Conservation (phyloP, 2,329 filamentous ascomycete species). For the Aureobasidium sp. region DNA sequence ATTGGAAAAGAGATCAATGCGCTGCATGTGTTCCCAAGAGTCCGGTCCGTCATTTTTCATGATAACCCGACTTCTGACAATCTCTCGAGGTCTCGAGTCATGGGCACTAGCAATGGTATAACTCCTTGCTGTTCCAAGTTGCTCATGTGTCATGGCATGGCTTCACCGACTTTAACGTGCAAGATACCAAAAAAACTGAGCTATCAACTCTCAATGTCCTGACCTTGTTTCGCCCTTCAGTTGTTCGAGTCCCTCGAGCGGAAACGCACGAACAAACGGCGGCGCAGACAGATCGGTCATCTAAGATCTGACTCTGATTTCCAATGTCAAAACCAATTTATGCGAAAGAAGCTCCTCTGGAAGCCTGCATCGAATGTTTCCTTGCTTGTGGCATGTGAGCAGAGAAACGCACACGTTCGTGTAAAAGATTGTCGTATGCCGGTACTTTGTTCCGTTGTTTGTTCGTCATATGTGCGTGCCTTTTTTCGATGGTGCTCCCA, state of each 20-base stretch:
- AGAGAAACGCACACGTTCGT: neutral
- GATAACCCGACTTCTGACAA: neutral
- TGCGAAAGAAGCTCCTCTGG: constrained; percentile 1
- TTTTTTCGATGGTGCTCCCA: neutral
- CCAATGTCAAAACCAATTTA: neutral
- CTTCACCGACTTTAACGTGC: neutral
- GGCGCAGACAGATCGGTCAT: neutral
- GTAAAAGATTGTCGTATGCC: neutral
- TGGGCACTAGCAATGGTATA: neutral
- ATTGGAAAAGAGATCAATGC: neutral
- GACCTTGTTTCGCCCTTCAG: neutral
- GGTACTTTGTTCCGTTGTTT: neutral
- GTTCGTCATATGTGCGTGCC: neutral
- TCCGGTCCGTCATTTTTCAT: neutral
- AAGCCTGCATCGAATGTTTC: constrained; percentile 3
- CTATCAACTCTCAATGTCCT: neutral
- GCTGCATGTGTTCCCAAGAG: neutral
- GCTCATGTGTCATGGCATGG: neutral
- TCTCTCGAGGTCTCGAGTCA: neutral
- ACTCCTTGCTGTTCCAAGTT: neutral
- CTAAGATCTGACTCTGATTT: neutral
- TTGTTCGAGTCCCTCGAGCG: neutral
- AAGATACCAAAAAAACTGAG: neutral
- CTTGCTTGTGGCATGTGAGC: neutral
- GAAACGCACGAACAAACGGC: neutral